Percentiles rank a stretch among this genome's conserved stretches.
phyloP scores from a whole-genome alignment of 176 grass and related monocot genomes.

The Rhynchospora breviuscula region DNA sequence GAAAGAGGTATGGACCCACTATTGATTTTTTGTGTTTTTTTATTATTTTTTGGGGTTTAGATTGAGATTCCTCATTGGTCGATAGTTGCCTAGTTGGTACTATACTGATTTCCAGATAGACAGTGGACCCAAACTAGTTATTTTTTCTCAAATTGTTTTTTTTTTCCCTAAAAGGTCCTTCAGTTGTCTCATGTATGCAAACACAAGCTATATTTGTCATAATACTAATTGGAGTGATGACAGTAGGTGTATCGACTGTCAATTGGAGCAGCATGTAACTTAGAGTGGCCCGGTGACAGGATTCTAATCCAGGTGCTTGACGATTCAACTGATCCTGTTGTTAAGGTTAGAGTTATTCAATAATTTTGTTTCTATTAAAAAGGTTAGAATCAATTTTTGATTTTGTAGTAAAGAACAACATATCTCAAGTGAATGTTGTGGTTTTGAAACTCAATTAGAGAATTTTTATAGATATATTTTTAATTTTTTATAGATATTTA shows the following conservation, averaged over 20 bases:
- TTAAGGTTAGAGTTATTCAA: conserved; percentile 31
- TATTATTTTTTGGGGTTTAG: background rate
- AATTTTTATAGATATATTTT: background rate
- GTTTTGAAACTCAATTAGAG: background rate
- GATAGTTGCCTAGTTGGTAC: background rate
- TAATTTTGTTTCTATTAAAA: background rate
- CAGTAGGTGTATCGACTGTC: conserved; percentile 48
- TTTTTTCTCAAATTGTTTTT: no score
- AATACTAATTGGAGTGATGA: background rate
- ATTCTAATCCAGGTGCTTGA: conserved; percentile 51
- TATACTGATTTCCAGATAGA: background rate
- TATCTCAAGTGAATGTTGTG: no score
- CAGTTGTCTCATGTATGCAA: no score
- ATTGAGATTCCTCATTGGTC: background rate
- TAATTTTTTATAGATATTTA: background rate
- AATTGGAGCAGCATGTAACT: conserved; percentile 35
- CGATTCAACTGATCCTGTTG: conserved; percentile 35
- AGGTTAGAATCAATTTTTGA: no score
- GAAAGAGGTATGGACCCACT: conserved; percentile 28
- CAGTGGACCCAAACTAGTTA: background rate
- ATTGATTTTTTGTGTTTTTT: background rate
- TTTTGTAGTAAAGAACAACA: no score
- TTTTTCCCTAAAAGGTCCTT: no score
- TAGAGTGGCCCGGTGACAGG: conserved; percentile 32
- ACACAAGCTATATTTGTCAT: background rate